Evolutionary conservation across 176 grass and related monocot species (phyloP), one percentile per base, ranked within the genome.

Genomic region (Thalia dealbata): DNA sequence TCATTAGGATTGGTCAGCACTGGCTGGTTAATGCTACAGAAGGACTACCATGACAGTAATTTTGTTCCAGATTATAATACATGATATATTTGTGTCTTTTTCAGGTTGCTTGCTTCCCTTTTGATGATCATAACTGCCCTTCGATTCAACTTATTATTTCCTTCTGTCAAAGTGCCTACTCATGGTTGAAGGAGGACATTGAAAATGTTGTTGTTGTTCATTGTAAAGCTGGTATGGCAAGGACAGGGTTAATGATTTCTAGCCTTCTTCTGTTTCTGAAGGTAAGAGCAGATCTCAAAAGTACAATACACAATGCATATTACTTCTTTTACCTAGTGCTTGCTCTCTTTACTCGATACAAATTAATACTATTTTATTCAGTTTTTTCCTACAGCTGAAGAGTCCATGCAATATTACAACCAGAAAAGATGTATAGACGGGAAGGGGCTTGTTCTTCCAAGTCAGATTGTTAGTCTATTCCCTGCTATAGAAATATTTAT

Each of bases 151-250:
- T 99, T 79, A 87, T 99, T 56, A 83, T 93, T 93, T 99, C 85
- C 79, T 99, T 99, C 80, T 99, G 95, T 72, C 83, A 93, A 73
- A 99, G 95, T 52, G 95, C 95, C 69, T 99, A 99, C 74, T 91
- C 95, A 72, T 99, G 95, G 95, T 73, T 99, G 77, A 99, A 93
- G 74, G 90, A 99, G 78, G 95, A 99, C 81, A 99, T 99, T 84
- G 95, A 99, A 82, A 99, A 93, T 80, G 90, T 99, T 30, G 95
- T 93, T 64, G 95, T 99, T 69, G 83, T 99, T 72, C 95, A 99
- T 80, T 99, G 95, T 80, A 99, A 99, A 86, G 95, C 95, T 72
- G 95, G 95, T 50, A 99, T 88, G 81, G 95, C 95, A 56, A 82
- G 95, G 45, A 99, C 95, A 79, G 95, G 95, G 19, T 84, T 99